Evolutionary conservation across 2,329 filamentous ascomycete species (phyloP).

Genomic region (Fusarium lateritium): DNA sequence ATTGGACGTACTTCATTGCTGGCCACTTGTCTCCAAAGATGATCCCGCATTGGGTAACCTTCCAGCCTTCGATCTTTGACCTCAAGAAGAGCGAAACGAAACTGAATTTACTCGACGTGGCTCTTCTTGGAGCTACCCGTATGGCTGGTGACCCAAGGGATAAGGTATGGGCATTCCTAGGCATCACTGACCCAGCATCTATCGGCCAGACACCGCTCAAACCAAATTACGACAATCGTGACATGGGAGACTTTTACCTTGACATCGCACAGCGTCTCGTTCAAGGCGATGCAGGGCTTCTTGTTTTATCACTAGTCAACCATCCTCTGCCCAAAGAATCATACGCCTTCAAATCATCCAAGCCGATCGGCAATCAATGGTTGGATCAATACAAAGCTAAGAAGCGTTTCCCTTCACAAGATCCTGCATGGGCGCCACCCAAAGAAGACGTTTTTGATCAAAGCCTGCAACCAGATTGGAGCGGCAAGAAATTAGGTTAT

Average conservation of each 20-base stretch:
- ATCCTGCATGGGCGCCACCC: conserved; percentile 3
- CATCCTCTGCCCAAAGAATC: conserved; percentile 15
- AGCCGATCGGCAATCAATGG: conserved; percentile 9
- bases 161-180: conserved; percentile 30
- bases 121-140: conserved; percentile 19
- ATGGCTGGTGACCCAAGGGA: conserved; percentile 25
- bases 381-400: conserved; percentile 11
- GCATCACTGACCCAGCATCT: not conserved
- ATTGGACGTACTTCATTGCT: conserved; percentile 30
- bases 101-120: conserved; percentile 14
- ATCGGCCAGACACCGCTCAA: not conserved
- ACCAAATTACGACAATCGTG: conserved; percentile 12
- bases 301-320: conserved; percentile 8
- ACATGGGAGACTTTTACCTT: conserved; percentile 28
- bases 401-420: conserved; percentile 5
- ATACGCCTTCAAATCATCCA: conserved; percentile 18
- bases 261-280: conserved; percentile 17
- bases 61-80: conserved; percentile 28
- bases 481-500: not conserved
- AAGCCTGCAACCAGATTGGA: conserved; percentile 16
- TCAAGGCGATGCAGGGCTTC: conserved; percentile 7
- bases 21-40: conserved; percentile 1
- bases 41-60: conserved; percentile 6
- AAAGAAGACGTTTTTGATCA: conserved; percentile 22
- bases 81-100: not conserved